Conservation (phyloP, 352 stramenopile species). For the Phytophthora pini region DNA sequence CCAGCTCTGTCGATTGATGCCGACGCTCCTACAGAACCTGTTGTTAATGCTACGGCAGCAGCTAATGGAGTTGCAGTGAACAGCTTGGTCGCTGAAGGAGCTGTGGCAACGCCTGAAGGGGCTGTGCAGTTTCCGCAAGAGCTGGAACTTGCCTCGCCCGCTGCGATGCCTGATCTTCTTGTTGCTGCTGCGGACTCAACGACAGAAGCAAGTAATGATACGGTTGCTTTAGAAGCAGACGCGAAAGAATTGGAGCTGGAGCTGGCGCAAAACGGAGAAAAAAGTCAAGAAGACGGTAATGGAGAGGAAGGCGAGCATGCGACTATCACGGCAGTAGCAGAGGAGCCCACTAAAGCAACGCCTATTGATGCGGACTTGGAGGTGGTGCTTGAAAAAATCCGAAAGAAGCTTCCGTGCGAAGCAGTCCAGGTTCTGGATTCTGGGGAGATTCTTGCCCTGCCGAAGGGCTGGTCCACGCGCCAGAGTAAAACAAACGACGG, state of each 20-base stretch:
- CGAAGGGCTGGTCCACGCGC: constrained; percentile 81
- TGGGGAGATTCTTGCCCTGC: constrained; percentile 76
- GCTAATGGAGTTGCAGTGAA: constrained; percentile 7
- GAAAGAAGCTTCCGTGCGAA: constrained; percentile 69
- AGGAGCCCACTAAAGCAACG: constrained; percentile 35
- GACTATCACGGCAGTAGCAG: constrained; percentile 55
- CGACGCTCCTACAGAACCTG: constrained; percentile 4
- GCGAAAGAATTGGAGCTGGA: constrained; percentile 23
- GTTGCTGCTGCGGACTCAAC: constrained; percentile 7
- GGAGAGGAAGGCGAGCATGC: constrained; percentile 40
- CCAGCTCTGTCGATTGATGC: constrained; percentile 22
- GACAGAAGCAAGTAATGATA: constrained; percentile 7
- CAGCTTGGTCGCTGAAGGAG: constrained; percentile 20
- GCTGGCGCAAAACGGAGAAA: constrained; percentile 18
- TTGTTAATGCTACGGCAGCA: not conserved
- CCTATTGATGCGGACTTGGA: constrained; percentile 72
- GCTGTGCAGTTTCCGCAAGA: constrained; percentile 29
- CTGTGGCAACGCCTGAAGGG: constrained; percentile 32
- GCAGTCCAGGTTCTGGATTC: constrained; percentile 66
- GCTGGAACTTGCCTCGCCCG: constrained; percentile 42
- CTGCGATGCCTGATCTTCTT: constrained; percentile 30
- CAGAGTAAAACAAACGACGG: constrained; percentile 85
- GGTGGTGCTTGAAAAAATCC: constrained; percentile 64
- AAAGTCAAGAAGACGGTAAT: not conserved
- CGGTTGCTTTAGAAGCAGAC: constrained; percentile 13